These are phyloP conservation scores for Candida manassasensis DNA, from an alignment of 805 yeast species.

Conservation along the genomic window DNA sequence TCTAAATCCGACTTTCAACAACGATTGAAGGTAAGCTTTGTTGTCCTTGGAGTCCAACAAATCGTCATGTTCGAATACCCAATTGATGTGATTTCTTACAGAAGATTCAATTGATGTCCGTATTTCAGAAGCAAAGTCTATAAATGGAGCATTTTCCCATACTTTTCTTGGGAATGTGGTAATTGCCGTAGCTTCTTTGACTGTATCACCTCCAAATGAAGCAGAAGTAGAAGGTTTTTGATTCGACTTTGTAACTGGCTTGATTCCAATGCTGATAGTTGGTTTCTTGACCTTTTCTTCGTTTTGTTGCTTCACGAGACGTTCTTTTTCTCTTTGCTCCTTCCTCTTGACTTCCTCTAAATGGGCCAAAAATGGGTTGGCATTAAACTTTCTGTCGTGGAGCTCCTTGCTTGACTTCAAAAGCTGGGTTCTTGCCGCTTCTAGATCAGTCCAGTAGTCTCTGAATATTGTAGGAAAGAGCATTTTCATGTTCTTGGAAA, in stretches of 20 bases:
- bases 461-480: conserved; percentile 81
- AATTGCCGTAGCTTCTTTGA: background rate
- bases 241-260: conserved; percentile 7
- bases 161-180: conserved; percentile 46
- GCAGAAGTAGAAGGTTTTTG: conserved; percentile 5
- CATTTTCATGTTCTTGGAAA: conserved; percentile 79
- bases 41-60: background rate
- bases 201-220: conserved; percentile 5
- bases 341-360: conserved; percentile 50
- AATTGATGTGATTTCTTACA: conserved; percentile 51
- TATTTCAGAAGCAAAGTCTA: conserved; percentile 62
- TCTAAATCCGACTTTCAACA: conserved; percentile 57
- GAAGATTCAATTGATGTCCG: conserved; percentile 60
- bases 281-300: conserved; percentile 49
- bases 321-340: conserved; percentile 43
- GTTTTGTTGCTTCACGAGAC: conserved; percentile 40
- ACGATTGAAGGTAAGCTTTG: conserved; percentile 2
- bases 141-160: conserved; percentile 67
- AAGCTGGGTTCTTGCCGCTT: conserved; percentile 50
- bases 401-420: conserved; percentile 40
- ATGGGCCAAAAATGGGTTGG: conserved; percentile 72
- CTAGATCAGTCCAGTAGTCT: conserved; percentile 71
- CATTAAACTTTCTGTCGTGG: conserved; percentile 52
- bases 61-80: conserved; percentile 36
- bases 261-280: conserved; percentile 38